Base-by-base conservation (phyloP, 2,329 filamentous ascomycete genomes). In the Fusarium avenaceum region DNA sequence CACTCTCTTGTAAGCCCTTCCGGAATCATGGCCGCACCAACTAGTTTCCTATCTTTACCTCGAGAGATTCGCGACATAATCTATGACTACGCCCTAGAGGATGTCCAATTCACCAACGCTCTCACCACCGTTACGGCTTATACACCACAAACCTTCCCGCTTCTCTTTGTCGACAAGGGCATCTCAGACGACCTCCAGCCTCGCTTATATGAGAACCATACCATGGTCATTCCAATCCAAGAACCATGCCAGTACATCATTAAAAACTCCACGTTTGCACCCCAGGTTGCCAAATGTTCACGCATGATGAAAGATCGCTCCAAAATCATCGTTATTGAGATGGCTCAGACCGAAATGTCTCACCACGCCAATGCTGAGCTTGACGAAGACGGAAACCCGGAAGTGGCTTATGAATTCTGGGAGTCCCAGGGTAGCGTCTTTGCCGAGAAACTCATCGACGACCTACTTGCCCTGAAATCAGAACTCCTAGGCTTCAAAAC, bases 241-340 rank as follows among this genome's bases (percentile, higher is more conserved):
- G 20, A 43, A 4, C 57, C 59, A 6, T 30, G 19, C 3, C 7
- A 19, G 2, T 56, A 63, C 14, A 30, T 6, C 17, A 3, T 4
- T 13, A 50, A 42, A 4, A 7, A 1, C 4, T 43, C 13, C 32
- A 19, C 14, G 10, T 19, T 39, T 0, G 14, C 22, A 1, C 38
- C 17, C 1, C 15, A 6, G 1, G 14, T 47, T 15, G 3, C 30
- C 4, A 19, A 44, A 0, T 63, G 57, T 1, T 63, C 48, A 5
- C 6, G 11, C 2, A 20, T 54, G 13, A 63, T 63, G 57, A 39
- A 43, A 22, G 28, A 56, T n/a, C 24, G 30, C 33, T 28, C 57
- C 6, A 11, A 44, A 0, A 44, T 22, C 2, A 20, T 63, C 8
- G 26, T 56, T 3, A 22, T 47, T 7, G 53, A 35, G 26, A 57